These are phyloP conservation scores for Ceriops tagal DNA, from an alignment of 345 rosid genomes.

Conservation along the genomic window DNA sequence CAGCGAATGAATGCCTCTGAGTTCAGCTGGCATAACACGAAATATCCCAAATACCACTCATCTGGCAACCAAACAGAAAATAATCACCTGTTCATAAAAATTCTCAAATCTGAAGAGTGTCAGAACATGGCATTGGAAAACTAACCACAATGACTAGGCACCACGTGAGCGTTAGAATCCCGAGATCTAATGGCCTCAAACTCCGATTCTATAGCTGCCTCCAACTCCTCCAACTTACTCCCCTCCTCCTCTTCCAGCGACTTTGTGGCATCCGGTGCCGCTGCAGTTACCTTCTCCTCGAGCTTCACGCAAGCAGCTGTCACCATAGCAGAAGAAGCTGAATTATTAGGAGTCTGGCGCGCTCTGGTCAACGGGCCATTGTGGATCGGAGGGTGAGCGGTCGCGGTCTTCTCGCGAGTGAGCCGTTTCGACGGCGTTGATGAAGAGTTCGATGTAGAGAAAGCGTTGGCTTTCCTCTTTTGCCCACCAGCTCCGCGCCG, in stretches of 20 bases:
- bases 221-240: constrained; percentile 73
- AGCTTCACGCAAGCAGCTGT: constrained; percentile 27
- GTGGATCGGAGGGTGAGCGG: constrained; percentile 58
- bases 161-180: constrained; percentile 58
- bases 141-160: constrained; percentile 94
- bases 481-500: constrained; percentile 70
- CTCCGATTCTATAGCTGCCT: constrained; percentile 72
- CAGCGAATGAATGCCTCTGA: too few relatives aligned
- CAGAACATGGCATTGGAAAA: constrained; percentile 1
- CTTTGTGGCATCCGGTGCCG: constrained; percentile 17
- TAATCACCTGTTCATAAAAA: too few relatives aligned
- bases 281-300: constrained; percentile 22
- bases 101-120: neutral
- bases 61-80: neutral
- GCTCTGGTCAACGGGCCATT: constrained; percentile 95
- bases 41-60: too few relatives aligned
- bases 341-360: constrained; percentile 65
- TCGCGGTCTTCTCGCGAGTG: constrained; percentile 73
- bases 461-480: constrained; percentile 68
- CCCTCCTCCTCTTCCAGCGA: constrained; percentile 36
- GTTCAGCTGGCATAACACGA: too few relatives aligned
- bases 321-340: constrained; percentile 17
- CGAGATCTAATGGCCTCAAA: constrained; percentile 84
- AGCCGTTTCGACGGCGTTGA: constrained; percentile 62
- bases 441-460: constrained; percentile 42